Base-by-base conservation (phyloP, 2,329 filamentous ascomycete genomes). In the Alternaria solani region DNA sequence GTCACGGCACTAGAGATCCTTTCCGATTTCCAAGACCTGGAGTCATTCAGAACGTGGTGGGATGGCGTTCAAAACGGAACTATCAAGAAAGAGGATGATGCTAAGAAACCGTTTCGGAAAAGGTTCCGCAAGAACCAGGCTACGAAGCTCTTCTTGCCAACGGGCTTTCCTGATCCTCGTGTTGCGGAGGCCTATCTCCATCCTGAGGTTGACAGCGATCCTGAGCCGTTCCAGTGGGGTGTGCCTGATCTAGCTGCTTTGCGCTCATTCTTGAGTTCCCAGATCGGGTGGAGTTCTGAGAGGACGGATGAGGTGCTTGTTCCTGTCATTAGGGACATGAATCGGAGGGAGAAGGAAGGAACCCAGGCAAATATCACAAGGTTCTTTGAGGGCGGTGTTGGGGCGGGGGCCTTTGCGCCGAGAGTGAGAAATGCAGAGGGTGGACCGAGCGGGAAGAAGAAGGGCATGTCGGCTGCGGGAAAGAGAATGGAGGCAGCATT, bases 331-430 rank as follows among this genome's bases (percentile, higher is more conserved):
- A 86, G 89, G 57, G 95, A 99, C 73, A 96, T 99, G 91, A 98
- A 98, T 75, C 87, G 88, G 4, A 86, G 95, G 39, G 91, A 92
- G 66, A 85, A 88, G 28, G 95, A 98, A 80, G 95, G 95, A 7
- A 98, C 94, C 18, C 95, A 99, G 82, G 89, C 89, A 59, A 99
- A 99, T 69, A 97, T 99, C 66, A 99, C 95, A n/a, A 85, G 89
- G 25, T 99, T 89, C 78, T 97, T 98, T 76, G 87, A 88, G 12
- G 94, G 94, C 0, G 80, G 82, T 5, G 89, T 93, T 0, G 91
- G 91, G 0, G 85, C 85, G 0, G 91, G 91, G 0, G 87, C 86
- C 0, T 94, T 92, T 80, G 91, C 86, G 25, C 92, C 91, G 0
- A 85, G 91, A 57, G 88, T 89, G 64, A 87, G 83, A 57, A 79